Conservation (phyloP, 2,329 filamentous ascomycete species). For the Colletotrichum aenigma region DNA sequence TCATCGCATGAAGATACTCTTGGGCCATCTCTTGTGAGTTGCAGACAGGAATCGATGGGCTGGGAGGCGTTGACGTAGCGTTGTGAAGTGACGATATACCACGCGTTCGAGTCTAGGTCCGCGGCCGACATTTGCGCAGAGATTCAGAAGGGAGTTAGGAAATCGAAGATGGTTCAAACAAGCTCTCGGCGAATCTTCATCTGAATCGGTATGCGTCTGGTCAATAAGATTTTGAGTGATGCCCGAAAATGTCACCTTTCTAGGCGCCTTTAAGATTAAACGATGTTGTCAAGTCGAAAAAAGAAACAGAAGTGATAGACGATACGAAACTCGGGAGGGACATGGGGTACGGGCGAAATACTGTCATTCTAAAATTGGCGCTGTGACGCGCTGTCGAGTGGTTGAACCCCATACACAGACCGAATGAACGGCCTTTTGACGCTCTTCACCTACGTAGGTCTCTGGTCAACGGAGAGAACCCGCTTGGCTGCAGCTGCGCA, state of each 20-base stretch:
- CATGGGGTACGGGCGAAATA: neutral
- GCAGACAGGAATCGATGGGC: neutral
- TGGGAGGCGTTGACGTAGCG: neutral
- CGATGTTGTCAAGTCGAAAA: neutral
- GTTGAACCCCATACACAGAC: neutral
- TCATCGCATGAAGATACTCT: neutral
- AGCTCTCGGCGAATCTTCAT: neutral
- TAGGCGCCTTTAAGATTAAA: fast-evolving
- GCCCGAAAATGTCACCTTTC: neutral
- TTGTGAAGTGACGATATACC: neutral
- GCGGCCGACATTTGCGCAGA: neutral
- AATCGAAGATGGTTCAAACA: neutral
- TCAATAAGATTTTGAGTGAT: neutral
- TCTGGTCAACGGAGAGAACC: neutral
- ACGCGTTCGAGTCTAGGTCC: neutral
- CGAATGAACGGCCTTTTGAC: neutral
- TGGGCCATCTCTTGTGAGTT: neutral
- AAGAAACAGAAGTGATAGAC: neutral
- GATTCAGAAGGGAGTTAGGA: neutral
- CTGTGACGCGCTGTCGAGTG: neutral
- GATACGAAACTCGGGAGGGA: neutral
- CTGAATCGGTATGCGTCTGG: neutral
- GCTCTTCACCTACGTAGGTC: neutral
- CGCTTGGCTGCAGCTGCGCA: neutral
- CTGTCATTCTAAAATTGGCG: neutral